Percentiles rank a stretch among this genome's conserved stretches.
phyloP scores from a whole-genome alignment of 176 grass and related monocot species.

The Thalia dealbata region DNA sequence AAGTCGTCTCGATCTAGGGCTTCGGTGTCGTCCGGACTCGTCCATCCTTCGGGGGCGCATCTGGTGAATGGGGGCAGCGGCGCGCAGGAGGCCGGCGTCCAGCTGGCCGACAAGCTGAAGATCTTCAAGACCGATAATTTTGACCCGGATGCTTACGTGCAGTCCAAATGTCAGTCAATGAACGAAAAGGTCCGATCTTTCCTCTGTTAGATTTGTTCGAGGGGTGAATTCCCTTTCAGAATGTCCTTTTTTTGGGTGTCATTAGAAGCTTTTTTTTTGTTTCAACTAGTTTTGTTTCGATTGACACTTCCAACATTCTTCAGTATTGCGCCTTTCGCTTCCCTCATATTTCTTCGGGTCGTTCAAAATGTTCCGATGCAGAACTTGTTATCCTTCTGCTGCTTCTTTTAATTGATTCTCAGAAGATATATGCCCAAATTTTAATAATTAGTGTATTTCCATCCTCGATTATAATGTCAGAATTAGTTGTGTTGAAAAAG shows the following conservation, averaged over 20 bases:
- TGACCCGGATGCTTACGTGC: constrained; percentile 90
- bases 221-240: not conserved
- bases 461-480: no score
- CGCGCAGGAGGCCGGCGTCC: constrained; percentile 46
- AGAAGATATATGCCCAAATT: not conserved
- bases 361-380: not conserved
- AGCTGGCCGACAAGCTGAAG: constrained; percentile 98
- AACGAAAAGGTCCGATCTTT: constrained; percentile 68
- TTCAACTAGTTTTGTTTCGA: not conserved
- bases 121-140: constrained; percentile 99
- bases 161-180: constrained; percentile 97
- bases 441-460: no score
- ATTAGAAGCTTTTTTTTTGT: not conserved
- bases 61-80: constrained; percentile 13
- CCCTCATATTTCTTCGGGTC: not conserved
- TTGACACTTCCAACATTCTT: not conserved
- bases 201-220: not conserved
- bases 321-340: not conserved
- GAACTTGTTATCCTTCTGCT: not conserved
- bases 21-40: constrained; percentile 48
- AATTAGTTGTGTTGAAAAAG: not conserved
- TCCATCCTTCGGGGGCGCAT: not conserved
- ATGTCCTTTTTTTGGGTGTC: constrained; percentile 9
- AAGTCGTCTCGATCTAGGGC: constrained; percentile 77
- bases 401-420: not conserved